These are phyloP conservation scores for Ogataea nakhonphanomensis DNA, from an alignment of 805 yeast genomes.

Conservation along the genomic window DNA sequence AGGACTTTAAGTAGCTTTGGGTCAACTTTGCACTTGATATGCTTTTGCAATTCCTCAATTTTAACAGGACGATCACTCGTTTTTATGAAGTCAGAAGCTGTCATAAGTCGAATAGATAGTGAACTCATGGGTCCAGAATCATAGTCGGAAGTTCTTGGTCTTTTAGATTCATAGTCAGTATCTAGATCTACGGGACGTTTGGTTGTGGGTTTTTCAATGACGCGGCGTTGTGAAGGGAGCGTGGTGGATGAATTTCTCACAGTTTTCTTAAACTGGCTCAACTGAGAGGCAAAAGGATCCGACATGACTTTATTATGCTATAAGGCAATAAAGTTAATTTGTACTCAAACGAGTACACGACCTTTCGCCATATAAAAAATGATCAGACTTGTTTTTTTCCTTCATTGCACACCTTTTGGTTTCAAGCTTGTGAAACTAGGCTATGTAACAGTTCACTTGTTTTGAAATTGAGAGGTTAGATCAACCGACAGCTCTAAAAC, in stretches of 20 bases:
- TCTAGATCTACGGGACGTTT: slow-evolving; percentile 12
- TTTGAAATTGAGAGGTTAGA: slow-evolving; percentile 13
- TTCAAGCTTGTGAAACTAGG: slow-evolving; percentile 6
- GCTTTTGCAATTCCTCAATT: slow-evolving; percentile 60
- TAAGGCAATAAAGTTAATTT: slow-evolving; percentile 1
- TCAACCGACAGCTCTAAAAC: slow-evolving; percentile 75
- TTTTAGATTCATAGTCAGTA: slow-evolving; percentile 14
- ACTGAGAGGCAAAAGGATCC: slow-evolving; percentile 38
- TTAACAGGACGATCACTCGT: slow-evolving; percentile 65
- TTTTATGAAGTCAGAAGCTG: slow-evolving; percentile 90
- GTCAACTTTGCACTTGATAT: slow-evolving; percentile 60
- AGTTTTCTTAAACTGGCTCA: slow-evolving; percentile 62
- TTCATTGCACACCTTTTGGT: slow-evolving; percentile 4
- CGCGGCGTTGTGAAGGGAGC: slow-evolving; percentile 37
- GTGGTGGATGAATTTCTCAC: slow-evolving; percentile 54
- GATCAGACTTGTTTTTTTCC: not conserved
- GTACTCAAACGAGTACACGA: slow-evolving; percentile 10
- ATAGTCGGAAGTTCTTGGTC: slow-evolving; percentile 13
- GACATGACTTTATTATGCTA: slow-evolving; percentile 20
- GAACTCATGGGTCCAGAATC: slow-evolving; percentile 17
- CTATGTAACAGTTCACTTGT: slow-evolving; percentile 26
- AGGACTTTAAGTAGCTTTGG: slow-evolving; percentile 66
- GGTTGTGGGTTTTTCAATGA: slow-evolving; percentile 16
- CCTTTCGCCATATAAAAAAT: not conserved
- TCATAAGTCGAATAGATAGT: slow-evolving; percentile 80